These are phyloP conservation scores for Trifolium repens DNA, from an alignment of 306 rosid species.

Conservation along the genomic window DNA sequence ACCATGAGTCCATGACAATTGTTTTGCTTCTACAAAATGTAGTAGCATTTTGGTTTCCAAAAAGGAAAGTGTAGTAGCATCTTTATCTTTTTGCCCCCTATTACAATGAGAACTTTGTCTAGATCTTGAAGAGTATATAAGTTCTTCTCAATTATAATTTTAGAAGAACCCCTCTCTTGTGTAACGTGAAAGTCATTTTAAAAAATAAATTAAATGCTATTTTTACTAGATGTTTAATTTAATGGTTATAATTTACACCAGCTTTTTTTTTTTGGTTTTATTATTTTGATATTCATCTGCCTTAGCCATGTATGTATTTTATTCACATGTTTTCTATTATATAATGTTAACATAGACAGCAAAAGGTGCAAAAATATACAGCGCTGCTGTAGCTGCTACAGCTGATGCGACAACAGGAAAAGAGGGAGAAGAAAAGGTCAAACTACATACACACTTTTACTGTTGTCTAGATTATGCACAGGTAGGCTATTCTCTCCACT, in stretches of 20 bases:
- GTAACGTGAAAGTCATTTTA: conserved; percentile 19
- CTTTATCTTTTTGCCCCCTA: background rate
- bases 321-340: conserved; percentile 19
- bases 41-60: conserved; percentile 5
- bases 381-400: conserved; percentile 93
- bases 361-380: conserved; percentile 90
- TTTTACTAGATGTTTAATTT: conserved; percentile 13
- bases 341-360: conserved; percentile 69
- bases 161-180: conserved; percentile 6
- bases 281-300: conserved; percentile 5
- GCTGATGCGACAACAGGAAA: conserved; percentile 65
- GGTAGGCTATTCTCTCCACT: conserved; percentile 70
- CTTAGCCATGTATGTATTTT: background rate
- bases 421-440: conserved; percentile 94
- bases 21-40: conserved; percentile 7
- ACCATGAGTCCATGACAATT: background rate
- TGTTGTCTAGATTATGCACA: conserved; percentile 81
- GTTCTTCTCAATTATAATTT: conserved; percentile 7
- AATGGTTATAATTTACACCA: background rate
- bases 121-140: conserved; percentile 14
- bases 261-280: background rate
- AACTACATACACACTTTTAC: conserved; percentile 93
- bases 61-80: background rate
- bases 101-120: background rate
- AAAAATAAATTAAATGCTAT: conserved; percentile 13